Conservation (phyloP, 441 rosid genomes). For the Pelargonium citronellum region DNA sequence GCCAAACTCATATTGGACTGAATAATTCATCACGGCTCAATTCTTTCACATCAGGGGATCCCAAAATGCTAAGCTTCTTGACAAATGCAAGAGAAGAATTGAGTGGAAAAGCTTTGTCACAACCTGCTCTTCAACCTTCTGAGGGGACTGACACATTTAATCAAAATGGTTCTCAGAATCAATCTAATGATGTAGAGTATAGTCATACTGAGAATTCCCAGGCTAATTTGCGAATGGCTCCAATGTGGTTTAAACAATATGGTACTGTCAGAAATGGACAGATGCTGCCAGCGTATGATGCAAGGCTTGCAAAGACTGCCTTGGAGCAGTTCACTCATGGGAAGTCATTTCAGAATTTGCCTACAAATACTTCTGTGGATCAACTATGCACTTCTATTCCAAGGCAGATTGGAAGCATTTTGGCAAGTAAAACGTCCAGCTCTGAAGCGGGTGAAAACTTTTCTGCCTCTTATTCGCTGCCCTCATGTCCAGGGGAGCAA, state of each 20-base stretch:
- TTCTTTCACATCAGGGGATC: slow-evolving; percentile 32
- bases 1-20: slow-evolving; percentile 23
- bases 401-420: slow-evolving; percentile 26
- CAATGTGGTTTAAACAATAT: slow-evolving; percentile 70
- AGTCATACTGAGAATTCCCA: slow-evolving; percentile 36
- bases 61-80: slow-evolving; percentile 31
- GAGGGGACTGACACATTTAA: slow-evolving; percentile 31
- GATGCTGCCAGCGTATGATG: slow-evolving; percentile 39
- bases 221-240: slow-evolving; percentile 64
- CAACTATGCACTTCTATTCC: slow-evolving; percentile 28
- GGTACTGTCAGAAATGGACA: slow-evolving; percentile 62
- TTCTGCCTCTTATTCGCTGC: slow-evolving; percentile 33
- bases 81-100: slow-evolving; percentile 27
- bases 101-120: slow-evolving; percentile 28
- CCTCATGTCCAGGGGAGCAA: slow-evolving; percentile 27
- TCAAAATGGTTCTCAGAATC: slow-evolving; percentile 34
- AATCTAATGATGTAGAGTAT: slow-evolving; percentile 26
- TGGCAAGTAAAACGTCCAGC: slow-evolving; percentile 27
- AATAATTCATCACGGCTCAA: slow-evolving; percentile 27
- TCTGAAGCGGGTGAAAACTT: slow-evolving; percentile 33
- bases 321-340: slow-evolving; percentile 32
- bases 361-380: slow-evolving; percentile 26
- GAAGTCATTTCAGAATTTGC: slow-evolving; percentile 38
- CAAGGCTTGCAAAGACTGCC: slow-evolving; percentile 31
- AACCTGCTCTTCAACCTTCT: slow-evolving; percentile 26